Conservation (phyloP, 2,329 filamentous ascomycete genomes). For the Trichophyton verrucosum region DNA sequence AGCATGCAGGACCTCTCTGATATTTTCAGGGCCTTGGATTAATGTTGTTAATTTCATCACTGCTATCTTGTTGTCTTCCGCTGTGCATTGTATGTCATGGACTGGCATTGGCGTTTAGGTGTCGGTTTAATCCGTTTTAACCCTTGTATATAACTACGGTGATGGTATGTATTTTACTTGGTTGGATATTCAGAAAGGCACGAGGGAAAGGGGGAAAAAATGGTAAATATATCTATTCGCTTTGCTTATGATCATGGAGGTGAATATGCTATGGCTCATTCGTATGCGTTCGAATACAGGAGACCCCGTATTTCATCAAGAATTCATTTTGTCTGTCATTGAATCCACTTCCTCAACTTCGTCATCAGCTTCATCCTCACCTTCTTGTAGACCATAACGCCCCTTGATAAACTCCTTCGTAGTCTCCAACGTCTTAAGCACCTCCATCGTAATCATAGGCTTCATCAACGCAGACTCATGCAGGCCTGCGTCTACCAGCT, state of each 20-base stretch:
- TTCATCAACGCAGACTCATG: constrained; percentile 2
- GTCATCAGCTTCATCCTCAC: not conserved
- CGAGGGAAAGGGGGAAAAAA: not conserved
- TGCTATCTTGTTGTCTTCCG: not conserved
- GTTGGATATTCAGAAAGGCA: too few relatives aligned
- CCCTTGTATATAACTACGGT: too few relatives aligned
- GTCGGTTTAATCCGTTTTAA: too few relatives aligned
- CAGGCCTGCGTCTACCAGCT: not conserved
- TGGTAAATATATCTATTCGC: not conserved
- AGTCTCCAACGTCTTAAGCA: not conserved
- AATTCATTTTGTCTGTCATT: not conserved
- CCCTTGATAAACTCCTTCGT: constrained; percentile 1
- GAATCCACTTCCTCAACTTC: not conserved
- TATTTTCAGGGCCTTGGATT: not conserved
- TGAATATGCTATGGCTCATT: not conserved
- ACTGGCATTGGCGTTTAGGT: not conserved
- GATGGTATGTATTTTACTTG: too few relatives aligned
- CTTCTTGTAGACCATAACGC: not conserved
- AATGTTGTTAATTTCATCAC: not conserved
- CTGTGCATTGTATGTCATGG: not conserved
- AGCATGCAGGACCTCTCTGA: not conserved
- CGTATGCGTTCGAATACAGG: not conserved
- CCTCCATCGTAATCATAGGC: constrained; percentile 2
- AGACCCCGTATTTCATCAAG: not conserved
- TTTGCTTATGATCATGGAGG: not conserved